phyloP scores from a whole-genome alignment of 495 filamentous ascomycete species.

The Massariosphaeria phaeospora region DNA sequence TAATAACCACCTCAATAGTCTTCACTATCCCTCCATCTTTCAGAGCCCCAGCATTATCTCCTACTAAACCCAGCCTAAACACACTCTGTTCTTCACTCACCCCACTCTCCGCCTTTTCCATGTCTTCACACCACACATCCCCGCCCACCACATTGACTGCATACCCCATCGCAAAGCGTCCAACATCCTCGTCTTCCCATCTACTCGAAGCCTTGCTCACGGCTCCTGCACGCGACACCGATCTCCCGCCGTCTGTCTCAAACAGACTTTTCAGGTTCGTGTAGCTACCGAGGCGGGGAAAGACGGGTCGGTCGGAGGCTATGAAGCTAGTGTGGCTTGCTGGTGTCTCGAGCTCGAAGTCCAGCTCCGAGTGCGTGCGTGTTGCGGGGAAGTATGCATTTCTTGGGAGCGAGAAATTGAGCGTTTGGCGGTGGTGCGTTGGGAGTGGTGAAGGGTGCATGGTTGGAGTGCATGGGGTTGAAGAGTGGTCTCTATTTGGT shows the following conservation, averaged over 20 bases:
- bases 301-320: background rate
- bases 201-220: background rate
- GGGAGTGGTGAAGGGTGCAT: background rate
- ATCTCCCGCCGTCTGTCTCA: background rate
- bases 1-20: background rate
- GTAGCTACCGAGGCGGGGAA: too few species aligned
- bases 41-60: background rate
- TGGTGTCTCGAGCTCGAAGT: background rate
- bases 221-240: background rate
- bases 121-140: background rate
- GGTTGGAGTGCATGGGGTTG: background rate
- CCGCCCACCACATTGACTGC: slow-evolving; percentile 1
- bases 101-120: background rate
- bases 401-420: background rate
- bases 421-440: background rate
- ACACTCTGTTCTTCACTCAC: background rate
- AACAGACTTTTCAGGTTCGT: background rate
- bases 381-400: background rate
- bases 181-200: background rate
- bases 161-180: background rate
- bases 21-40: background rate
- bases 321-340: background rate
- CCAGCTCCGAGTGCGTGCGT: background rate
- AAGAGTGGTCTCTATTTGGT: too few species aligned
- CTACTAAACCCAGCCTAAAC: background rate